These are phyloP conservation scores for Pestalotiopsis sp. DNA, from an alignment of 2,329 filamentous ascomycete species.

Conservation along the genomic window DNA sequence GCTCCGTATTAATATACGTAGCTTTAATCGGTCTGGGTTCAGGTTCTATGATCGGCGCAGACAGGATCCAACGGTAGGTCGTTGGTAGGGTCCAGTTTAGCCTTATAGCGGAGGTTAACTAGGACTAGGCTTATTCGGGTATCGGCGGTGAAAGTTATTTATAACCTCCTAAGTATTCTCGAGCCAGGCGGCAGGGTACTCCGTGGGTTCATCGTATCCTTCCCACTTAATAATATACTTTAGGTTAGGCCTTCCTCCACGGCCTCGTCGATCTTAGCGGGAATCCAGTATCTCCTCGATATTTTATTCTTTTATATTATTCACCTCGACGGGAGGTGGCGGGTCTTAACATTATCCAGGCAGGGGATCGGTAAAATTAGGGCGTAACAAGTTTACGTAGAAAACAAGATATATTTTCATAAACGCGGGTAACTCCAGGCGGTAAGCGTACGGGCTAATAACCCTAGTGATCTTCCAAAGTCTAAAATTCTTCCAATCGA, in stretches of 20 bases:
- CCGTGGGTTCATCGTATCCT: neutral
- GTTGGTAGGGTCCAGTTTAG: neutral
- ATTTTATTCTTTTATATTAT: neutral
- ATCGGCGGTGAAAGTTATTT: neutral
- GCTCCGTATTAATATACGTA: too few species aligned
- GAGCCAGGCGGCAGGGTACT: neutral
- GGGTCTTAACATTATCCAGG: neutral
- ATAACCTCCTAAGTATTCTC: neutral
- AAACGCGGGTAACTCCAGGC: neutral
- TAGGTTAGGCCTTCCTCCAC: too few species aligned
- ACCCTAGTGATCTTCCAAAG: neutral
- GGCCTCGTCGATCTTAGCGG: neutral
- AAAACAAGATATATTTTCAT: neutral
- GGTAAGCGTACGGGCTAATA: neutral
- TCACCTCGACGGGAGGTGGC: neutral
- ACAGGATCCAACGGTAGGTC: too few species aligned
- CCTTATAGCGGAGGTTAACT: rapidly evolving
- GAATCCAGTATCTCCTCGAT: neutral
- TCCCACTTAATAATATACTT: too few species aligned
- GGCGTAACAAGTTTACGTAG: neutral
- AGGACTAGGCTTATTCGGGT: neutral
- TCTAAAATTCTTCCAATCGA: neutral
- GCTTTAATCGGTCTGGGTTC: too few species aligned
- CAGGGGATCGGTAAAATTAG: neutral
- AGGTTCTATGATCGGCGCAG: too few species aligned